These are phyloP conservation scores for Rhipidocladum racemiflorum DNA, from an alignment of 176 grass and related monocot genomes.

Conservation along the genomic window DNA sequence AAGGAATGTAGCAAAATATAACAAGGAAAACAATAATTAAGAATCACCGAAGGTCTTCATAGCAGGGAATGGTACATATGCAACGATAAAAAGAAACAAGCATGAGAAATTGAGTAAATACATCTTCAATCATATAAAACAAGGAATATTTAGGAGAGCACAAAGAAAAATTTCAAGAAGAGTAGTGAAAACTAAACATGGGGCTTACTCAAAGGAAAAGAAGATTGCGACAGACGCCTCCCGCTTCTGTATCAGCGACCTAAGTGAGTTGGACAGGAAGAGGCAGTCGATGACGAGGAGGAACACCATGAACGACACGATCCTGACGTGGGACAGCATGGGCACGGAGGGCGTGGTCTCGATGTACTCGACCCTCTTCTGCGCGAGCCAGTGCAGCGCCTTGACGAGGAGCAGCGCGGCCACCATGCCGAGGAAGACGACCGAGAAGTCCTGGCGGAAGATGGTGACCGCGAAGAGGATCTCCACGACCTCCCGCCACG, in stretches of 20 bases:
- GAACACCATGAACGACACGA: slow-evolving; percentile 85
- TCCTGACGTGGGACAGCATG: slow-evolving; percentile 65
- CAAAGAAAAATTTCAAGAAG: neutral
- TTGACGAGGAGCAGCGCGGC: slow-evolving; percentile 74
- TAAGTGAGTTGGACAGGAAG: slow-evolving; percentile 66
- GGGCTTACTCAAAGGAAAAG: slow-evolving; percentile 94
- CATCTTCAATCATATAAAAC: neutral
- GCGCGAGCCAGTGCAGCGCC: slow-evolving; percentile 79
- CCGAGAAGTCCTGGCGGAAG: slow-evolving; percentile 96
- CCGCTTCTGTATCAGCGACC: slow-evolving; percentile 53
- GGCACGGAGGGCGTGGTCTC: slow-evolving; percentile 89
- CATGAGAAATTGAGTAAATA: neutral
- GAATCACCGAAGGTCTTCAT: neutral
- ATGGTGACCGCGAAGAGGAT: slow-evolving; percentile 96
- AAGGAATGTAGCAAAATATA: neutral
- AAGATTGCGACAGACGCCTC: slow-evolving; percentile 85
- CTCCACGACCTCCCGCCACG: slow-evolving; percentile 88
- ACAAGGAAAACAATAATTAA: neutral
- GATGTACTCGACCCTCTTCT: slow-evolving; percentile 92
- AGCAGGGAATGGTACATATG: neutral
- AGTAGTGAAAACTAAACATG: neutral
- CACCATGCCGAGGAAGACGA: slow-evolving; percentile 83
- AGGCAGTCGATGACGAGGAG: slow-evolving; percentile 69
- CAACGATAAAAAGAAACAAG: neutral
- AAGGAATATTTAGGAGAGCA: neutral